Evolutionary conservation across 176 grass and related monocot genomes (phyloP).

Genomic region (barley (Hordeum vulgare)): DNA sequence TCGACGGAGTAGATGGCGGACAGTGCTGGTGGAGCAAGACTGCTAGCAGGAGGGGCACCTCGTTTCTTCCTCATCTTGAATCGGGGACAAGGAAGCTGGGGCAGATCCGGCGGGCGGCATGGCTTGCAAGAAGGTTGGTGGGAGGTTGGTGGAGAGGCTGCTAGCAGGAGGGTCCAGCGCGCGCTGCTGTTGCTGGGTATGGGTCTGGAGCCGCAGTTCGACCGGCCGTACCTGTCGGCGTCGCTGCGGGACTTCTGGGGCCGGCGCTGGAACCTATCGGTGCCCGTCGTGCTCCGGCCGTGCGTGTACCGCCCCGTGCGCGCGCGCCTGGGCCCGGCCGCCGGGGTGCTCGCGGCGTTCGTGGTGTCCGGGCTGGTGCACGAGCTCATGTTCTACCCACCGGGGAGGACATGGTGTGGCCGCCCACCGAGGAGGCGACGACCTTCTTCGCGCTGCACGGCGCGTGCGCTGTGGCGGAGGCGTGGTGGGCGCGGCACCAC

Average conservation of each 20-base stretch:
- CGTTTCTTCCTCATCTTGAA: no score
- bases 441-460: conserved; percentile 68
- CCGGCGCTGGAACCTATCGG: conserved; percentile 66
- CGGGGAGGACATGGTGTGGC: conserved; percentile 34
- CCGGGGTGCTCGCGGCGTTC: conserved; percentile 43
- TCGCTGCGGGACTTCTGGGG: conserved; percentile 66
- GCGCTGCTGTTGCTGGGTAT: conserved; percentile 25
- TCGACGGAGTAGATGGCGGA: no score
- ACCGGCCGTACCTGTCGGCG: conserved; percentile 43
- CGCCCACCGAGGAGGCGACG: conserved; percentile 44
- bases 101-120: no score
- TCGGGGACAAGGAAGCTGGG: no score
- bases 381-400: conserved; percentile 63
- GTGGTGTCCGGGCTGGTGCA: conserved; percentile 58
- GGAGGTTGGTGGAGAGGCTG: no score
- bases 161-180: no score
- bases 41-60: no score
- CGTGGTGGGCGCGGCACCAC: conserved; percentile 20
- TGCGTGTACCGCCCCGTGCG: conserved; percentile 53
- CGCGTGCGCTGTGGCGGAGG: conserved; percentile 41
- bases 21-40: no score
- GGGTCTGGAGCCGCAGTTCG: conserved; percentile 65
- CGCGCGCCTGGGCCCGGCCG: conserved; percentile 19
- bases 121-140: no score
- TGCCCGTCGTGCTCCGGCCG: conserved; percentile 49